Conservation (phyloP, 257 asterid genomes). For the Agastache rugosa region DNA sequence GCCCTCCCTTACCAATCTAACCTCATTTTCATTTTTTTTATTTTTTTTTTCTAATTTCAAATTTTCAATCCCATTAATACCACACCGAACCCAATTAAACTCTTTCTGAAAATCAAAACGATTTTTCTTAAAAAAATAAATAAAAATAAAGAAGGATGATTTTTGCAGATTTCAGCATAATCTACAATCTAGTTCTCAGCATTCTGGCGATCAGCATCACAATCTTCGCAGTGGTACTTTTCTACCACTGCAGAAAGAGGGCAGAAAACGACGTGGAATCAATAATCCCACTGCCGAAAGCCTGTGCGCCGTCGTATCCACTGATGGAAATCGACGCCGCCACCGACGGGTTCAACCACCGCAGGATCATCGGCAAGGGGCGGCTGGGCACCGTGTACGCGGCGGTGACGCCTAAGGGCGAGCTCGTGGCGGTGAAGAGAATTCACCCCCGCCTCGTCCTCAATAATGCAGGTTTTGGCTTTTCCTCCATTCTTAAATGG, state of each 20-base stretch:
- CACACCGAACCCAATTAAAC: background rate
- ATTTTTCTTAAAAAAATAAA: background rate
- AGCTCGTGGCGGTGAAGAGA: conserved; percentile 71
- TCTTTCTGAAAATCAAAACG: background rate
- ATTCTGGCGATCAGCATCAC: conserved; percentile 46
- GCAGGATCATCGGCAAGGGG: conserved; percentile 76
- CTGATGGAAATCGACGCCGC: conserved; percentile 81
- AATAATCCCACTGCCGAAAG: conserved; percentile 44
- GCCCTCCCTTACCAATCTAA: conserved; percentile 37
- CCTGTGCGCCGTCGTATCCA: conserved; percentile 48
- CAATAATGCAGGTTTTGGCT: conserved; percentile 78
- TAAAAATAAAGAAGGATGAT: conserved; percentile 38
- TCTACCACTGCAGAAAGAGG: conserved; percentile 53
- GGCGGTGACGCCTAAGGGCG: conserved; percentile 73
- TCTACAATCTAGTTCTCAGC: conserved; percentile 47
- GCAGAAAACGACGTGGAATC: conserved; percentile 25
- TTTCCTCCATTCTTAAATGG: conserved; percentile 62
- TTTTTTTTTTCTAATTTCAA: too few relatives aligned
- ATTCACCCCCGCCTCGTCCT: conserved; percentile 72
- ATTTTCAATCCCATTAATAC: conserved; percentile 24
- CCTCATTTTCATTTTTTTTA: background rate
- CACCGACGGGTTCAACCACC: conserved; percentile 79
- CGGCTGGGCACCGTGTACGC: conserved; percentile 76
- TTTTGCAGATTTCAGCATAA: conserved; percentile 34
- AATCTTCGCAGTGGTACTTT: conserved; percentile 45